phyloP scores from a whole-genome alignment of 768 basidiomycete species.

The Lyophyllum shimeji region DNA sequence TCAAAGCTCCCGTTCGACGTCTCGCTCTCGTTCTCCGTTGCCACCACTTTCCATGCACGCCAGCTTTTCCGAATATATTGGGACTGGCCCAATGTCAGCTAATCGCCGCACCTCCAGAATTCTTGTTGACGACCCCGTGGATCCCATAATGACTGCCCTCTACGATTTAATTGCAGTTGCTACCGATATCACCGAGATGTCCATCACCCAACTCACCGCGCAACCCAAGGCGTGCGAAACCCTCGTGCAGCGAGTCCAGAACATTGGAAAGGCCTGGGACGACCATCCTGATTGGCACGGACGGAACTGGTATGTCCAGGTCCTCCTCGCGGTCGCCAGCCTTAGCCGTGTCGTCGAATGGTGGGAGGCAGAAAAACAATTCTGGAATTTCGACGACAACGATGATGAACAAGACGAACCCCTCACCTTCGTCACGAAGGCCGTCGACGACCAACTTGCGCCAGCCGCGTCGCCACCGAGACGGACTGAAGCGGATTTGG shows the following conservation, averaged over 20 bases:
- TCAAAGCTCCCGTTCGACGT: conserved; percentile 90
- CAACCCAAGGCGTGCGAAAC: conserved; percentile 83
- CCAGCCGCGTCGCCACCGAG: conserved; percentile 31
- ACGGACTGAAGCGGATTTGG: conserved; percentile 39
- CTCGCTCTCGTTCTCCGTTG: conserved; percentile 91
- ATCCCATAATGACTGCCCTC: conserved; percentile 86
- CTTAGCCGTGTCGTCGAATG: conserved; percentile 97
- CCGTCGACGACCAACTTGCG: conserved; percentile 66
- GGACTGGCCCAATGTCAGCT: conserved; percentile 40
- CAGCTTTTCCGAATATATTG: conserved; percentile 59
- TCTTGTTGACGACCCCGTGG: conserved; percentile 80
- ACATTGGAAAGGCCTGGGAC: conserved; percentile 94
- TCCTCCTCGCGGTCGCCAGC: conserved; percentile 92
- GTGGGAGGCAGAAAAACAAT: conserved; percentile 99
- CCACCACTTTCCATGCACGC: conserved; percentile 66
- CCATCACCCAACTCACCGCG: conserved; percentile 79
- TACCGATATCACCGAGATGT: conserved; percentile 91
- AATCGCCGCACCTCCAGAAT: conserved; percentile 82
- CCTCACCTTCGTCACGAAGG: conserved; percentile 90
- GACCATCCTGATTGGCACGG: conserved; percentile 98
- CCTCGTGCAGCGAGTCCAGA: conserved; percentile 88
- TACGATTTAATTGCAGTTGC: conserved; percentile 93
- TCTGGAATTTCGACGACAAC: conserved; percentile 98
- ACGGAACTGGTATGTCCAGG: conserved; percentile 96
- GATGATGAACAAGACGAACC: conserved; percentile 91